Evolutionary conservation across 306 rosid species (phyloP).

Genomic region (Trifolium dubium): DNA sequence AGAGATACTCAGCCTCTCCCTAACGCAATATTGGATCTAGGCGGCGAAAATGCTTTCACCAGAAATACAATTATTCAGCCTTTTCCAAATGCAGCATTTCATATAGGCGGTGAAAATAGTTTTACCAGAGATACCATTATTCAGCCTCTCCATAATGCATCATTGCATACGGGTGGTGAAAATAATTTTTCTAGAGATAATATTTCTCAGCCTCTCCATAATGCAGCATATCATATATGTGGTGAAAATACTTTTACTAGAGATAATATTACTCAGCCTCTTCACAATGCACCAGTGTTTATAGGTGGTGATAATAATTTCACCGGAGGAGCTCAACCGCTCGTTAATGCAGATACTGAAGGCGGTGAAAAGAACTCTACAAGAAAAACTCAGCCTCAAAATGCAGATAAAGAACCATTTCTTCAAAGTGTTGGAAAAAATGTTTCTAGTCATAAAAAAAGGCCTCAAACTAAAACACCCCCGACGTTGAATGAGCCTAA

Average conservation of each 20-base stretch:
- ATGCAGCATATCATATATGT: not conserved
- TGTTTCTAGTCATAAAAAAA: conserved; percentile 38
- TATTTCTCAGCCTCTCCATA: not conserved
- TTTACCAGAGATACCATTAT: conserved; percentile 16
- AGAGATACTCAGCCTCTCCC: conserved; percentile 19
- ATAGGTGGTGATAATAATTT: conserved; percentile 34
- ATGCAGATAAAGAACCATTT: conserved; percentile 27
- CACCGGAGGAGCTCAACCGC: conserved; percentile 21
- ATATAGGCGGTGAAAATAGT: conserved; percentile 33
- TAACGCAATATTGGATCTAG: conserved; percentile 13
- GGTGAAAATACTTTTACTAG: conserved; percentile 28
- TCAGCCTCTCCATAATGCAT: conserved; percentile 13
- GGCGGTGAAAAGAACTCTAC: not conserved
- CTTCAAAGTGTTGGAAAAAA: conserved; percentile 33
- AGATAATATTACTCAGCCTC: conserved; percentile 19
- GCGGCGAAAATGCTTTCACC: conserved; percentile 31
- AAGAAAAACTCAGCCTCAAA: conserved; percentile 19
- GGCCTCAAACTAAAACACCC: conserved; percentile 36
- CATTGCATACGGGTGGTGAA: conserved; percentile 22
- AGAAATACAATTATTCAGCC: conserved; percentile 2
- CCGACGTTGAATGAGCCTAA: conserved; percentile 38
- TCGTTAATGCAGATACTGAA: conserved; percentile 8
- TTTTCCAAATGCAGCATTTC: not conserved
- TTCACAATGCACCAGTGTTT: not conserved
- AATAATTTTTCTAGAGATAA: conserved; percentile 22